Base-by-base conservation (phyloP, 352 stramenopile species). In the Thalassiosira mediterranea region DNA sequence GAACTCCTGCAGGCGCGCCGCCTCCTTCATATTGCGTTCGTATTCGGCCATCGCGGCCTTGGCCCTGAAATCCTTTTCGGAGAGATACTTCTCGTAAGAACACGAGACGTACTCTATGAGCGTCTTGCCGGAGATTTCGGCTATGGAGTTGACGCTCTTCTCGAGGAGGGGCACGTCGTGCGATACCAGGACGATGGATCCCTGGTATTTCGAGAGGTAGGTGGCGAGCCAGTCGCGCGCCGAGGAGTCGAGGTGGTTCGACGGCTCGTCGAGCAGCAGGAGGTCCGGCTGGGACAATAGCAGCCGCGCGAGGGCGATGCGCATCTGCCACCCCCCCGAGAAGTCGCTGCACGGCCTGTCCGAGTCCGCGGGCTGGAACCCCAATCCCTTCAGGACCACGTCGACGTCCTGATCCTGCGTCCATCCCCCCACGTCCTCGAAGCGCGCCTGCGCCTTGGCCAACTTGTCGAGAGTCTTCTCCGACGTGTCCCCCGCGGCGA, bases 211-310 rank as follows among this genome's bases (percentile, higher is more conserved):
- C 29, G 94, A 92, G 47, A 99, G 84, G 73, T 98, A 99, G n/a
- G 95, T 93, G 49, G 97, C 96, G 25, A 99, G 91, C 97, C 97
- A 99, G 40, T 93, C 83, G 64, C 98, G 90, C n/a, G 96, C 96
- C n/a, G 86, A 83, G 67, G 95, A 95, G 83, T 99, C 97, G 70
- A 99, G 91, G 83, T 99, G 97, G 90, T 99, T 99, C 11, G 94
- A 98, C 15, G 97, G 97, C 75, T 99, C 97, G 73, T 99, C 97
- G 25, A 99, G 79, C 47, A 99, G 76, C 56, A 98, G 84, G 68
- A 99, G 93, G 57, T 98, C 95, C 4, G 97, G 97, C 72, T 98
- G 95, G 70, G 97, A 97, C 1, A 99, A 83, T 47, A 99, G 80
- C 58, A 98, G 72, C 49, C 96, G 91, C 25, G 95, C 97, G 26